Evolutionary conservation across 148 eudicot genomes (phyloP).

Genomic region (Nepenthes gracilis): DNA sequence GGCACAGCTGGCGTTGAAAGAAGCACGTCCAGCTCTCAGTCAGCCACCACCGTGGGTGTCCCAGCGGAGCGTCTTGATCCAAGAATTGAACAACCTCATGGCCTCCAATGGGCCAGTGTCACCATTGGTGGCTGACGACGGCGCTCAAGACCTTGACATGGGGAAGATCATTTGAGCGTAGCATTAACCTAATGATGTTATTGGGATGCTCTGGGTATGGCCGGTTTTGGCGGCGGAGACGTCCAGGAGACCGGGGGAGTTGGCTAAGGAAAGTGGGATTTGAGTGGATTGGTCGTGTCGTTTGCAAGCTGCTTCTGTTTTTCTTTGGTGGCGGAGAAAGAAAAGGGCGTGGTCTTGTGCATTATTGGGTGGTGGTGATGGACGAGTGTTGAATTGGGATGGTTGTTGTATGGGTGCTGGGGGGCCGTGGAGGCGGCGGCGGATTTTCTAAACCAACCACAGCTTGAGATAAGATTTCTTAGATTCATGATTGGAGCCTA

Average conservation of each 20-base stretch:
- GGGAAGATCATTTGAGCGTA: conserved; percentile 68
- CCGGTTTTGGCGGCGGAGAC: conserved; percentile 69
- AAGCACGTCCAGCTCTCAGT: conserved; percentile 64
- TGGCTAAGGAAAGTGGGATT: conserved; percentile 87
- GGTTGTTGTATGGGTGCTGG: too few species aligned
- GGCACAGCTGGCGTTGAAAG: conserved; percentile 84
- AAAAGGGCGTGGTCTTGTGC: conserved; percentile 43
- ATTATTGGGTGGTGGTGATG: conserved; percentile 4
- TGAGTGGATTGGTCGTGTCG: conserved; percentile 36
- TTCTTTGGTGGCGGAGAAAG: conserved; percentile 59
- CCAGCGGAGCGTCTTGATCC: conserved; percentile 32
- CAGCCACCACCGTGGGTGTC: conserved; percentile 21
- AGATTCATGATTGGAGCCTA: too few species aligned
- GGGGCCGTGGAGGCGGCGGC: too few species aligned
- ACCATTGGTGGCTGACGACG: conserved; percentile 50
- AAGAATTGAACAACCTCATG: conserved; percentile 30
- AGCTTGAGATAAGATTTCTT: too few species aligned
- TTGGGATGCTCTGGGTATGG: conserved; percentile 56
- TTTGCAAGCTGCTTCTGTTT: conserved; percentile 76
- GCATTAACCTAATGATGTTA: conserved; percentile 77
- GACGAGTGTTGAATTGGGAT: not conserved
- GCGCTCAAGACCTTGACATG: conserved; percentile 97
- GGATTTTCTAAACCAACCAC: too few species aligned
- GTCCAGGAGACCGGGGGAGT: conserved; percentile 72
- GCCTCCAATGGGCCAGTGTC: conserved; percentile 76